Base-by-base conservation (phyloP, 176 grass and related monocot genomes). In the Panicum miliaceum region DNA sequence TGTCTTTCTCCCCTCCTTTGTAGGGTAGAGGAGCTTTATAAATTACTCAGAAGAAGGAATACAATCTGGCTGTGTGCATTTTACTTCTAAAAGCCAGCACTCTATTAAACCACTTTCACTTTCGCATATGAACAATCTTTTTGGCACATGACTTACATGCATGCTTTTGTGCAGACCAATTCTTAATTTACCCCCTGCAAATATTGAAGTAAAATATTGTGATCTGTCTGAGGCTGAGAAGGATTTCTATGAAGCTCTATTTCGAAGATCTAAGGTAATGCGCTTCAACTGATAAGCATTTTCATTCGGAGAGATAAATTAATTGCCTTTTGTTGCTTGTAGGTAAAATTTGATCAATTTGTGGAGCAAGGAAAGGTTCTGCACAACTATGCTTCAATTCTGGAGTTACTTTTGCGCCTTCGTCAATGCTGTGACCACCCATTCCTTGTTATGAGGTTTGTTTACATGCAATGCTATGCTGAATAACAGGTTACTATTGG, bases 301-400 rank as follows among this genome's bases (percentile, higher is more conserved):
- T 70, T 43, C 64, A 50, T 87, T 80, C 77, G 29, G 29, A 42
- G 58, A 74, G 83, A 54, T 52, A 73, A 59, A 74, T 62, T 86
- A 12, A 87, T 51, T 35, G 5, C 68, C 63, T 41, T 66, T 43
- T 76, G 71, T 48, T 72, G 19, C 47, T 82, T 73, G 68, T 88
- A 98, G 96, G 96, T 98, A 62, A 98, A 95, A 84, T 98, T 98
- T 76, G 89, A 98, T 89, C 88, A 95, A 57, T 98, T 98, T 88
- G 92, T 98, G 26, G 96, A 95, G 77, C 96, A 98, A 98, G 96
- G 96, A 78, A 92, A 86, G 73, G 92, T 98, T 85, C 87, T 98
- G 84, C 96, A 98, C 80, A 95, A 98, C 73, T 98, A 98, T 85
- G 96, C 96, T 86, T 95, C 96, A 76, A 95, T 98, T 88, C 78